Evolutionary conservation across 2,329 filamentous ascomycete species (phyloP), one percentile per base, ranked within the genome.

Genomic region (Bipolaris cookei): DNA sequence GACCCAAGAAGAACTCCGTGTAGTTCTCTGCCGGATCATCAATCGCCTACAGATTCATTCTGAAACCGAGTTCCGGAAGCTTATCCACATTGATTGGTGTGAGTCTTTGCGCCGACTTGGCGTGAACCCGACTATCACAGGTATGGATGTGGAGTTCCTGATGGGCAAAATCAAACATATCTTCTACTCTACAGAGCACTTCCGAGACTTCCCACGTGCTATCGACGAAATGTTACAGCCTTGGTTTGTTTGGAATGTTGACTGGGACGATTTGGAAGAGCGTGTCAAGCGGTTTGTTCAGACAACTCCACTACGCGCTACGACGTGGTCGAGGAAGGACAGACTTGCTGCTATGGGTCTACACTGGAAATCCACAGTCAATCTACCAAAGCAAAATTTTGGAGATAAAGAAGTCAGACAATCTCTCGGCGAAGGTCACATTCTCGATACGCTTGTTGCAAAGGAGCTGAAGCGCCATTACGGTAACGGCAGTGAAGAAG

Each of bases 311-410:
- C 20, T 63, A 11, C 66, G 61, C n/a, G 68, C 64, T 42, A 62
- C 62, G 16, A 44, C 47, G 8, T 72, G 69, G 70, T 55, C 59
- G 1, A 39, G 20, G 7, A 43, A 46, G 38, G 68, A 70, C 14
- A 51, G 56, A 10, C 55, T 71, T 14, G 69, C 70, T 6, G 70
- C 69, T 10, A 64, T 71, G 61, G 68, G 65, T 2, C 25, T 73
- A 20, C 41, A 55, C 42, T 58, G 57, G 45, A 42, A 50, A 7
- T 59, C 63, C 6, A 54, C 28, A 1, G 55, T 68, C 4, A 51
- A 37, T 11, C 44, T 59, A 13, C 63, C 62, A 7, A 18, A 44
- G 20, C 38, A 49, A 8, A 34, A 47, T 5, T 7, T 21, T 21
- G 16, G 16, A 7, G 25, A 39, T 25, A 13, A 21, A 11, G 53